Evolutionary conservation across 2,329 filamentous ascomycete species (phyloP).

Genomic region (Fusarium nematophilum): DNA sequence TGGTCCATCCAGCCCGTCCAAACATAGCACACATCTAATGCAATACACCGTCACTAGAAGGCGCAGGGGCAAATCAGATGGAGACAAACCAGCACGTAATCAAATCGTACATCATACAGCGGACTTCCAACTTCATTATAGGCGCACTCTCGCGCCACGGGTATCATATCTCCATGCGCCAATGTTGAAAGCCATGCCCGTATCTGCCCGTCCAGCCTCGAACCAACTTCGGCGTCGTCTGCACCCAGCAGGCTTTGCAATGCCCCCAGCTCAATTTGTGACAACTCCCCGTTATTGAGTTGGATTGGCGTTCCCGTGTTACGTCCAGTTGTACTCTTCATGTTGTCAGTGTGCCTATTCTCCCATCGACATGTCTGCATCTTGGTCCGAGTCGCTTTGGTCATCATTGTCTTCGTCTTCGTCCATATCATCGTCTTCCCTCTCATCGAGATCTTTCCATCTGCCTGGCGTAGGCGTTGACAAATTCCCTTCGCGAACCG

Average conservation of each 20-base stretch:
- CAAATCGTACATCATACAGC: not conserved
- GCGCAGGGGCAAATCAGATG: conserved; percentile 1
- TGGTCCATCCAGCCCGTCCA: not conserved
- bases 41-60: not conserved
- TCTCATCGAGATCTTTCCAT: conserved; percentile 49
- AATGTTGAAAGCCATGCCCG: conserved; percentile 8
- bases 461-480: conserved; percentile 51
- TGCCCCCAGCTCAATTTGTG: not conserved
- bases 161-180: conserved; percentile 39
- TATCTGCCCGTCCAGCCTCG: not conserved
- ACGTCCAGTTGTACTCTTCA: not conserved
- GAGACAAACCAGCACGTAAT: conserved; percentile 1
- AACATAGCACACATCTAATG: not conserved
- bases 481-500: conserved; percentile 29
- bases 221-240: not conserved
- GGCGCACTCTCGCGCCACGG: conserved; percentile 30
- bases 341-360: conserved; percentile 31
- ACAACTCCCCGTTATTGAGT: not conserved
- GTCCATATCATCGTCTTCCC: conserved; percentile 40
- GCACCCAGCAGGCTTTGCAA: not conserved
- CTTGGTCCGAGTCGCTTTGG: conserved; percentile 40
- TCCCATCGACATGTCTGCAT: conserved; percentile 44
- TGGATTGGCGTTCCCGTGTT: not conserved
- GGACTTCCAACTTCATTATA: conserved; percentile 21
- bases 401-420: conserved; percentile 43